A percentile compares a stretch with the other conserved stretches of the same genome.
Conservation (phyloP, 805 yeast genomes). For the Teunomyces kruisii region DNA sequence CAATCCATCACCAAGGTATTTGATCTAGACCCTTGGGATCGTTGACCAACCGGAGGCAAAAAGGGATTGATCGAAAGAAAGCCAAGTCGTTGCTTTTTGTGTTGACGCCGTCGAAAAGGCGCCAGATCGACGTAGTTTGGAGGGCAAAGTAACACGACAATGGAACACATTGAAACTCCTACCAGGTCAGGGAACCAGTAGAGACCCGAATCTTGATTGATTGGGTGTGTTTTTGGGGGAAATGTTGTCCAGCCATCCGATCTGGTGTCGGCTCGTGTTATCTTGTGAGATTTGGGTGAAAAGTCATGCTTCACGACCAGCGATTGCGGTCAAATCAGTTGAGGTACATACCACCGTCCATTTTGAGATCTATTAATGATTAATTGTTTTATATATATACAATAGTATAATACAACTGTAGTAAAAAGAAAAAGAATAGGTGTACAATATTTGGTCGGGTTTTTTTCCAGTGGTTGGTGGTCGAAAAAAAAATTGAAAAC, state of each 20-base stretch:
- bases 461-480: conserved; percentile 5
- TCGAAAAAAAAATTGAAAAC: conserved; percentile 1
- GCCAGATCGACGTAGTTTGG: not conserved
- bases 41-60: not conserved
- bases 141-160: not conserved
- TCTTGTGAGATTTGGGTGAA: not conserved
- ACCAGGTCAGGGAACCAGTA: not conserved
- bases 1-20: not conserved
- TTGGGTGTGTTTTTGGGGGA: not conserved
- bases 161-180: not conserved
- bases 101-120: not conserved
- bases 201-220: not conserved
- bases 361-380: conserved; percentile 28
- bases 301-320: not conserved
- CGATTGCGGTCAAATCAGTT: not conserved
- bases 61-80: not conserved
- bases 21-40: not conserved
- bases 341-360: conserved; percentile 60
- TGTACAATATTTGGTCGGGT: conserved; percentile 9
- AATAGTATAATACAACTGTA: conserved; percentile 18
- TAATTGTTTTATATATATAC: conserved; percentile 17
- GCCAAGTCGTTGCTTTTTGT: not conserved
- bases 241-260: not conserved
- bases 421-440: conserved; percentile 18
- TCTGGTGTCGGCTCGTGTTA: not conserved